Evolutionary conservation across 2,329 filamentous ascomycete genomes (phyloP), one percentile per base, ranked within the genome.

Genomic region (Exserohilum turcica): DNA sequence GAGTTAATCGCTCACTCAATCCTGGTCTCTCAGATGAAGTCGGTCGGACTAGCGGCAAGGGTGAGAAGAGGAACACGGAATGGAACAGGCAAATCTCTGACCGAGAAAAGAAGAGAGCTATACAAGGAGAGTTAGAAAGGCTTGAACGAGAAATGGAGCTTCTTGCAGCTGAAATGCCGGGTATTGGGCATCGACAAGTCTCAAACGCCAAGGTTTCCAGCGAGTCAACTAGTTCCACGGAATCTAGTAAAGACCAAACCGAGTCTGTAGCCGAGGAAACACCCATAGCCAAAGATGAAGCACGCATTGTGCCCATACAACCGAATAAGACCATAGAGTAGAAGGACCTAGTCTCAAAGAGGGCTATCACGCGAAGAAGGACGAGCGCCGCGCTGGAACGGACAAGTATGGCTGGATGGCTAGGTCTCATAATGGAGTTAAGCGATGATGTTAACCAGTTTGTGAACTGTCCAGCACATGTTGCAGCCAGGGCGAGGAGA

Each of bases 121-220:
- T 65, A 18, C 62, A 54, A 42, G 47, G 54, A n/a, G 57, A 65
- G 42, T 56, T 65, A 10, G 52, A 55, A 5, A 48, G 43, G n/a
- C 48, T 67, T 10, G 48, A 61, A n/a, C 48, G 46, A 35, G 55
- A 64, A 37, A 32, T 64, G 47, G 37, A 61, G 12, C 18, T 16
- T 18, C 53, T 66, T 7, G 37, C 54, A 16, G 49, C 42, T 6
- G 56, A 66, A 48, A 58, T 65, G 39, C 33, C 40, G 12, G 53
- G 52, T 16, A 35, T 44, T 12, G 8, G 13, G 7, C 27, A 31
- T 9, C 38, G 15, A 29, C 24, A 42, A 16, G 9, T 24, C 28
- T 18, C 38, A 6, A 12, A 29, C 29, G 27, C n/a, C 6, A 9
- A 42, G 24, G 4, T 4, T 12, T 15, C 16, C 12, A 9, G 10